A percentile compares a stretch with the other conserved stretches of the same genome.
phyloP scores from a whole-genome alignment of 306 rosid genomes.

The Cicer arietinum region DNA sequence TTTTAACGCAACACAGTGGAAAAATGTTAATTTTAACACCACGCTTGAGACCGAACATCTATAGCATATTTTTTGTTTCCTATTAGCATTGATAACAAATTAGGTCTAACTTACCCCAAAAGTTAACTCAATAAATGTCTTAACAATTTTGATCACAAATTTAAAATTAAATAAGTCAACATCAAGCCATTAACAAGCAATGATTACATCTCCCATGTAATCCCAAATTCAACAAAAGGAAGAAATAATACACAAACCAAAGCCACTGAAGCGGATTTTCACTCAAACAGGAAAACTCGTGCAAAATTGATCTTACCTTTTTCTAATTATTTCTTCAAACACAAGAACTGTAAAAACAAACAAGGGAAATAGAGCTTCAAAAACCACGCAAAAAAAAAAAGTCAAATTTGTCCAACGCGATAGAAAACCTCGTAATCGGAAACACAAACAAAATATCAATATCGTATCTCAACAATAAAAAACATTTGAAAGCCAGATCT shows the following conservation, averaged over 20 bases:
- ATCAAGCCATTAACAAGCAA: neutral
- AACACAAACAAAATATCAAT: neutral
- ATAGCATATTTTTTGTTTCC: neutral
- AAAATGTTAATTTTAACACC: neutral
- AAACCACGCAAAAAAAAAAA: neutral
- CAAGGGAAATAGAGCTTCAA: neutral
- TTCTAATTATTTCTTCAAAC: neutral
- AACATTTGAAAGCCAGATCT: neutral
- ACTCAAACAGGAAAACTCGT: neutral
- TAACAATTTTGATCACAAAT: neutral
- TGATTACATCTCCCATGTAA: neutral
- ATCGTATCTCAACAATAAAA: neutral
- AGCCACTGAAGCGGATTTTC: constrained; percentile 8
- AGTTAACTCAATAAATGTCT: neutral
- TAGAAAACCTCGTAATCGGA: neutral
- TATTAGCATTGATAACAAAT: neutral
- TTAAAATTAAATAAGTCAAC: neutral
- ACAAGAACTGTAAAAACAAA: neutral
- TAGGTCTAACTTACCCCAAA: neutral
- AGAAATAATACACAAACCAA: neutral
- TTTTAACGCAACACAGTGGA: neutral
- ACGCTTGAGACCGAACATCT: neutral
- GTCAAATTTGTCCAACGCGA: neutral
- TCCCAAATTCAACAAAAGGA: neutral
- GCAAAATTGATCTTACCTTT: constrained; percentile 1